phyloP scores from a whole-genome alignment of 768 basidiomycete genomes.

The Amanita polypyramis region DNA sequence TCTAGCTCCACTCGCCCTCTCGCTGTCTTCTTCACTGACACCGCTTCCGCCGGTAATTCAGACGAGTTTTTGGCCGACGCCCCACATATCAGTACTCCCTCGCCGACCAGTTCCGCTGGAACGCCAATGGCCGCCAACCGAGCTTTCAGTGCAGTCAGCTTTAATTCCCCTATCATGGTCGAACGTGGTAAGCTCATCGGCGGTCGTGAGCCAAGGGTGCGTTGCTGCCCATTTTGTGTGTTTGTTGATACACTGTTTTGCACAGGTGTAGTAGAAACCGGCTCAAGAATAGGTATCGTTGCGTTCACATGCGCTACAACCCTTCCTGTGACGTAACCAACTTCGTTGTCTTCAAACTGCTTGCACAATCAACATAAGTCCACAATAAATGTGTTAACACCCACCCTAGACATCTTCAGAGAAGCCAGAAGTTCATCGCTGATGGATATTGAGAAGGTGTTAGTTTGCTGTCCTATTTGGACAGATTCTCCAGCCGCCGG shows the following conservation, averaged over 20 bases:
- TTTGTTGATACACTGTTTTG: constrained; percentile 14
- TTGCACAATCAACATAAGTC: constrained; percentile 1
- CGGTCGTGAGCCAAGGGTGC: constrained; percentile 55
- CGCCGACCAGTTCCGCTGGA: constrained; percentile 91
- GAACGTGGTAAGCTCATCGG: constrained; percentile 68
- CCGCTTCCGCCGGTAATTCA: constrained; percentile 50
- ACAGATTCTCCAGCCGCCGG: constrained; percentile 68
- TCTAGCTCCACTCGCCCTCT: constrained; percentile 84
- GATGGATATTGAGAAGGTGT: constrained; percentile 88
- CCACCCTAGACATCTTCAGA: constrained; percentile 78
- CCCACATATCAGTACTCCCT: constrained; percentile 90
- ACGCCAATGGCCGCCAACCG: constrained; percentile 66
- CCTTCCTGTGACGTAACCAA: constrained; percentile 87
- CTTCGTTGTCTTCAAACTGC: constrained; percentile 97
- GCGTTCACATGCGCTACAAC: constrained; percentile 79
- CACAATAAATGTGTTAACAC: constrained; percentile 19
- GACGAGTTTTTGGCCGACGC: constrained; percentile 36
- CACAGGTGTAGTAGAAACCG: constrained; percentile 27
- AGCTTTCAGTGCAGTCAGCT: constrained; percentile 82
- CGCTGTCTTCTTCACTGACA: constrained; percentile 82
- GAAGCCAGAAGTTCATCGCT: constrained; percentile 79
- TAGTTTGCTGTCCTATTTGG: constrained; percentile 92
- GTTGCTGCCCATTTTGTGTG: constrained; percentile 21
- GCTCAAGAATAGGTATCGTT: constrained; percentile 82
- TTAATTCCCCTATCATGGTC: constrained; percentile 96